These are phyloP conservation scores for Punctularia strigosozonata DNA, from an alignment of 768 basidiomycete genomes.

Conservation along the genomic window DNA sequence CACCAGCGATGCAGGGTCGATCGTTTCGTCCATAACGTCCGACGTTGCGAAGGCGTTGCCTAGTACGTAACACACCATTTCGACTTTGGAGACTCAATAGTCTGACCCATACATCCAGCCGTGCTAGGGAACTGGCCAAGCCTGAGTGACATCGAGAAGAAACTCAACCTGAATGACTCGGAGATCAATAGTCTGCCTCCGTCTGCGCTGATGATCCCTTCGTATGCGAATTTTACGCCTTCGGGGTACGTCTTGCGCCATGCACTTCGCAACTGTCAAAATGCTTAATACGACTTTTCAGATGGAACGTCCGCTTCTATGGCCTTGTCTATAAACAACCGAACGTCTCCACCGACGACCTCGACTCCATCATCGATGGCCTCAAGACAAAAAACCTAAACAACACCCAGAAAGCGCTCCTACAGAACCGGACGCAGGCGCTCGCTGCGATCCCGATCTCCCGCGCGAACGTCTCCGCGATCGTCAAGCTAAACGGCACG, in stretches of 20 bases:
- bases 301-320: slow-evolving; percentile 16
- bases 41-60: too few relatives aligned
- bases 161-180: slow-evolving; percentile 7
- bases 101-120: slow-evolving; percentile 6
- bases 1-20: too few relatives aligned
- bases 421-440: slow-evolving; percentile 12
- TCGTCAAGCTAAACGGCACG: slow-evolving; percentile 10
- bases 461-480: slow-evolving; percentile 9
- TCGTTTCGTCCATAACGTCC: too few relatives aligned
- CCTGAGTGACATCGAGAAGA: slow-evolving; percentile 13
- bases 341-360: slow-evolving; percentile 9
- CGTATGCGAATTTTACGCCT: slow-evolving; percentile 10
- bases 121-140: slow-evolving; percentile 12
- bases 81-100: too few relatives aligned
- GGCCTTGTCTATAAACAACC: slow-evolving; percentile 13
- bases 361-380: slow-evolving; percentile 12
- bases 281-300: not conserved
- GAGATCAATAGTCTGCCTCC: slow-evolving; percentile 10
- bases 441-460: slow-evolving; percentile 13
- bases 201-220: slow-evolving; percentile 12
- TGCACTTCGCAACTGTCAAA: too few relatives aligned
- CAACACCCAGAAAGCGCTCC: slow-evolving; percentile 7
- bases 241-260: slow-evolving; percentile 4
- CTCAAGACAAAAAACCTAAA: slow-evolving; percentile 10
- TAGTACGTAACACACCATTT: too few relatives aligned